Base-by-base conservation (phyloP, 768 basidiomycete genomes). In the Cubamyces lactineus region DNA sequence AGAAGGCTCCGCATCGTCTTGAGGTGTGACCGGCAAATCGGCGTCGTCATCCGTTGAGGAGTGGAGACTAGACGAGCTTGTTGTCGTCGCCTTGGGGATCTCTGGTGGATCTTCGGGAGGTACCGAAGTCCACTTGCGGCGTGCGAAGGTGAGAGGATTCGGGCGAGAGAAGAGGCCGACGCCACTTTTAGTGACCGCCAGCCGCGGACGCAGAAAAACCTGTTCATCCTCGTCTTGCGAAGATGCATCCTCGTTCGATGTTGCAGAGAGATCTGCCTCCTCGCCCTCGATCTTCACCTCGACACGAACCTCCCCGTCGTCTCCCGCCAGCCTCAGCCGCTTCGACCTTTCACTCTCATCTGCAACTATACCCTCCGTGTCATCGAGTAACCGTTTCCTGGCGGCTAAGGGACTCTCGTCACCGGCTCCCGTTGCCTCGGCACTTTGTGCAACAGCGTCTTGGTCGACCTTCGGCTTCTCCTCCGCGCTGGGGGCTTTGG, bases 81-180 rank as follows among this genome's bases (percentile, higher is more conserved):
- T 24, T 11, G 16, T 38, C 26, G 62, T 28, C 15, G 26, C 21
- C 39, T 34, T 34, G 9, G 39, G 30, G 12, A 50, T 38, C 50
- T 61, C 59, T 21, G 49, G 16, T 19, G 34, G 62, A 51, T 64
- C 62, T 42, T 42, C 63, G 21, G 66, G 50, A 42, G 69, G 64
- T 26, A 60, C 54, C 43, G 63, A 60, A 16, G 66, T 69, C 74
- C 74, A 75, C 57, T 70, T 75, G 30, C 73, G 73, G 53, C 74
- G 73, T 28, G 74, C 74, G 52, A 73, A 74, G 4, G 70, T 67
- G 50, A 71, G 69, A 9, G 74, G 74, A 53, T 75, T 75, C 17
- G 74, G 74, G 17, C 70, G 65, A 61, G 64, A 55, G 39, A 71
- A 55, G 50, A 71, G 59, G 47, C 65, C 47, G 23, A 41, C 38